Percentiles rank a stretch among this genome's conserved stretches.
Conservation (phyloP, 1,284 basidiomycete species). For the Inonotus hispidus region DNA sequence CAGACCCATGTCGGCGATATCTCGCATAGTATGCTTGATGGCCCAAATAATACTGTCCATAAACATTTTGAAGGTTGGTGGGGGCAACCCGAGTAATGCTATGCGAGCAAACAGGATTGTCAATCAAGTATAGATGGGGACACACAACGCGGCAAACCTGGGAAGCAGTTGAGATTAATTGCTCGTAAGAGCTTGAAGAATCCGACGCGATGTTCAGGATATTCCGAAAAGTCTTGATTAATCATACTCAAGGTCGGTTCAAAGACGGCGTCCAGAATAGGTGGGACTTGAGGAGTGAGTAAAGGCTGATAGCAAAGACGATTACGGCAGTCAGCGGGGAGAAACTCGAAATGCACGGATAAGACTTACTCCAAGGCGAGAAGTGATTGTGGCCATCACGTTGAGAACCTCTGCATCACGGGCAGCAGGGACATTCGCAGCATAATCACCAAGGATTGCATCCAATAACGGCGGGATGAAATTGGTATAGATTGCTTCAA, state of each 20-base stretch:
- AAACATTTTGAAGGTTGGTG: constrained; percentile 94
- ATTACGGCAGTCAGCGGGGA: not conserved
- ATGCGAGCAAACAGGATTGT: constrained; percentile 7
- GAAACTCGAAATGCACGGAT: not conserved
- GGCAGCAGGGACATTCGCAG: constrained; percentile 88
- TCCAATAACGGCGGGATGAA: constrained; percentile 96
- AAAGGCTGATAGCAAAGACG: constrained; percentile 54
- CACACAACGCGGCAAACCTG: constrained; percentile 31
- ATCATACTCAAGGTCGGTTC: constrained; percentile 99
- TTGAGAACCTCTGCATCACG: constrained; percentile 97
- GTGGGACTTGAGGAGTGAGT: constrained; percentile 92
- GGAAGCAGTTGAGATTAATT: constrained; percentile 95
- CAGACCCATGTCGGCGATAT: constrained; percentile 94
- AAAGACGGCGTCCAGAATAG: constrained; percentile 95
- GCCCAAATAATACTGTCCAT: constrained; percentile 99
- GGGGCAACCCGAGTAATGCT: constrained; percentile 85
- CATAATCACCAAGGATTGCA: constrained; percentile 96
- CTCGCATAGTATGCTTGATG: constrained; percentile 99
- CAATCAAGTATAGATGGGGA: not conserved
- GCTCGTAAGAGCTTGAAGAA: constrained; percentile 96
- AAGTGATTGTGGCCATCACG: constrained; percentile 96
- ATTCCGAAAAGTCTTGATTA: constrained; percentile 98
- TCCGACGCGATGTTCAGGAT: constrained; percentile 94
- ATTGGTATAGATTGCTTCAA: constrained; percentile 86
- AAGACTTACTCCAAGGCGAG: constrained; percentile 71